Evolutionary conservation across 2,329 filamentous ascomycete species (phyloP).

Genomic region (Hymenoscyphus repandus): DNA sequence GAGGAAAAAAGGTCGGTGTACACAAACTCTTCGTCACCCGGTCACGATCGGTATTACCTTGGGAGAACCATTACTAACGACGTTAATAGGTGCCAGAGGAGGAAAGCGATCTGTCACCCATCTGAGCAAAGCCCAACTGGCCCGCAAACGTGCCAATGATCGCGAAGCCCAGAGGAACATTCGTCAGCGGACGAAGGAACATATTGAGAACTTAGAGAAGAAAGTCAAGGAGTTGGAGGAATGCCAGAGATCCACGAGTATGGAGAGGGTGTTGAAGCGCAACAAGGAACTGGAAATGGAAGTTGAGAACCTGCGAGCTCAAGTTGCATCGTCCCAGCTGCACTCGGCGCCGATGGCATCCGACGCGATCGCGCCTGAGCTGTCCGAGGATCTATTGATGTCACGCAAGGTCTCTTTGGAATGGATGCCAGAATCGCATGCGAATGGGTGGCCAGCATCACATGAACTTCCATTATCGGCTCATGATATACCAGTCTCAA

Average conservation of each 20-base stretch:
- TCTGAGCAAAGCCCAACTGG: conserved; percentile 80
- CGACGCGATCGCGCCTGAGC: conserved; percentile 16
- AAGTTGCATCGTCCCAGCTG: conserved; percentile 11
- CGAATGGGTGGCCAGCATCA: conserved; percentile 11
- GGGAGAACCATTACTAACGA: conserved; percentile 1
- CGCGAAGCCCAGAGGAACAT: conserved; percentile 87
- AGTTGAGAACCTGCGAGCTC: conserved; percentile 25
- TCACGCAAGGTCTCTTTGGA: conserved; percentile 21
- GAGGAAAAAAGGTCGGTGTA: conserved; percentile 14
- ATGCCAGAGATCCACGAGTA: conserved; percentile 35
- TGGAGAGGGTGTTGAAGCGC: conserved; percentile 34
- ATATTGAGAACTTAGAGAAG: conserved; percentile 49
- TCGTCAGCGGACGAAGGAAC: conserved; percentile 76
- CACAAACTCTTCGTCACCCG: not conserved
- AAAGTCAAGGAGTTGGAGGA: conserved; percentile 29
- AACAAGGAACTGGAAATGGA: conserved; percentile 29
- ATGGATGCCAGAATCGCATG: conserved; percentile 18
- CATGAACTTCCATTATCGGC: conserved; percentile 7
- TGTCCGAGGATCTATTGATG: conserved; percentile 21
- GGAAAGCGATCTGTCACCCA: conserved; percentile 77
- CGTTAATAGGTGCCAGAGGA: conserved; percentile 29
- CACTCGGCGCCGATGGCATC: conserved; percentile 8
- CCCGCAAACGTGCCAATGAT: conserved; percentile 86
- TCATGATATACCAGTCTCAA: conserved; percentile 10
- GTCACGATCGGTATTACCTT: not conserved